Conservation (phyloP, 2,329 filamentous ascomycete species). For the Sporothrix brasiliensis region DNA sequence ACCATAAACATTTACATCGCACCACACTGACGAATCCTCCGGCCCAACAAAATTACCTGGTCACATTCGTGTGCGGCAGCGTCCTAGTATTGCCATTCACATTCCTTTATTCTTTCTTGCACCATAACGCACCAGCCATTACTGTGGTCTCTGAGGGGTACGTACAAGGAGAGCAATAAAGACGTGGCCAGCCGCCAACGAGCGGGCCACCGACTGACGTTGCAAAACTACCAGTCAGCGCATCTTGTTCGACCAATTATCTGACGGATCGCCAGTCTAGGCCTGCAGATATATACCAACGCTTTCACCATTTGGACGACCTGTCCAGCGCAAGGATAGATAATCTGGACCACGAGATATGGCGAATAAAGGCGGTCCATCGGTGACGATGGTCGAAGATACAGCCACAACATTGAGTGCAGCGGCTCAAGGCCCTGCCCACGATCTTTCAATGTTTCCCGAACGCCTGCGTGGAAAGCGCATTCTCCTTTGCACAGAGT, state of each 20-base stretch:
- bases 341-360: background rate
- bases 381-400: background rate
- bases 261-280: background rate
- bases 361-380: background rate
- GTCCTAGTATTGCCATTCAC: background rate
- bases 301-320: background rate
- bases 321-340: background rate
- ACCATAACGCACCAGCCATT: background rate
- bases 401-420: background rate
- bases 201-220: slow-evolving; percentile 24
- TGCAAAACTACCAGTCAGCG: background rate
- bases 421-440: slow-evolving; percentile 33
- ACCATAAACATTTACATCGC: background rate
- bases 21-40: background rate
- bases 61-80: background rate
- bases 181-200: slow-evolving; percentile 21
- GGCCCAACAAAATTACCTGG: background rate
- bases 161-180: slow-evolving; percentile 17
- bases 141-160: slow-evolving; percentile 22
- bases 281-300: background rate
- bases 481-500: slow-evolving; percentile 70
- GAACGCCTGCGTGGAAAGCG: slow-evolving; percentile 59
- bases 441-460: slow-evolving; percentile 53
- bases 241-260: background rate
- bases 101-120: background rate